Percentiles rank a stretch among this genome's conserved stretches.
Evolutionary conservation across 495 filamentous ascomycete genomes (phyloP).

Genomic region (Tuber borchii): DNA sequence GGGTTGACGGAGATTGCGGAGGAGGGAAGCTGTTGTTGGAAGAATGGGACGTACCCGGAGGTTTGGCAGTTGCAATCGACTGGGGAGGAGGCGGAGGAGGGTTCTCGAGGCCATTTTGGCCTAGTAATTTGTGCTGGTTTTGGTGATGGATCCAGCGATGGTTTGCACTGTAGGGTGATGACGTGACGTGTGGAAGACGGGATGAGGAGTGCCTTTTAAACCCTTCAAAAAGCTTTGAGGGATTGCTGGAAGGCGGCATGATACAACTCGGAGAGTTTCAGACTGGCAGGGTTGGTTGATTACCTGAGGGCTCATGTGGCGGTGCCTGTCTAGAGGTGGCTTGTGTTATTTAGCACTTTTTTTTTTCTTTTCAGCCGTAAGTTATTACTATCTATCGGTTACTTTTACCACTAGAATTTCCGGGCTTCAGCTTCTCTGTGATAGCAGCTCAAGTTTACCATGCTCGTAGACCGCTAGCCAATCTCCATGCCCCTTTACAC

Average conservation of each 20-base stretch:
- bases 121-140: background rate
- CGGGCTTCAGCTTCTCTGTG: background rate
- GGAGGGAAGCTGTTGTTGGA: constrained; percentile 4
- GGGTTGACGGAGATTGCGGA: constrained; percentile 4
- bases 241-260: too few species aligned
- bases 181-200: background rate
- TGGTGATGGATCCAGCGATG: background rate
- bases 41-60: background rate
- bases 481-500: background rate
- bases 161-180: background rate
- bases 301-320: background rate
- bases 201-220: background rate
- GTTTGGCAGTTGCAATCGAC: background rate
- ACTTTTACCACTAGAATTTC: too few species aligned
- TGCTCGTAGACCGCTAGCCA: background rate
- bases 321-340: background rate
- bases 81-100: constrained; percentile 13
- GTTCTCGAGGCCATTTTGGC: constrained; percentile 23
- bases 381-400: too few species aligned
- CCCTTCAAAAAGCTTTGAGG: background rate
- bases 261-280: too few species aligned
- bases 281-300: background rate
- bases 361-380: too few species aligned
- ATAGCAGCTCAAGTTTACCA: background rate
- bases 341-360: background rate